Conservation (phyloP, 192 early-diverging fungal genomes). For the Podila horticola region DNA sequence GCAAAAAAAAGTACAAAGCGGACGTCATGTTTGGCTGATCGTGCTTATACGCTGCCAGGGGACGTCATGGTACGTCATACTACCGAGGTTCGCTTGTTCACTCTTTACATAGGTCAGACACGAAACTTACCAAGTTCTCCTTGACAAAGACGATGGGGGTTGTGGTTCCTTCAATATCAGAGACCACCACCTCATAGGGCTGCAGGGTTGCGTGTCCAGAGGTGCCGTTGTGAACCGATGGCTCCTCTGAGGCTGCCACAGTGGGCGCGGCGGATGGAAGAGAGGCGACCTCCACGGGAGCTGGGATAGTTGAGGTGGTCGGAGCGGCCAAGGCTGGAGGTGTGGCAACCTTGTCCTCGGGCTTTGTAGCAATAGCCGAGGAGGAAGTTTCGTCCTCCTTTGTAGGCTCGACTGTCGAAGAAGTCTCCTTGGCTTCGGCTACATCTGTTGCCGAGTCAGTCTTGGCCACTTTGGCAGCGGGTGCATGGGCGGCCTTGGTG, state of each 20-base stretch:
- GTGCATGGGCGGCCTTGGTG: not conserved
- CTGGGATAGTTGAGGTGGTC: constrained; percentile 16
- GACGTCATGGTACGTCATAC: too few relatives aligned
- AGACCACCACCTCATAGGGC: constrained; percentile 68
- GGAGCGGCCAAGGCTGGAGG: constrained; percentile 23
- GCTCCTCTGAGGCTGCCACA: constrained; percentile 24
- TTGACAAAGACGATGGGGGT: constrained; percentile 98
- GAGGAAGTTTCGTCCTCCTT: not conserved
- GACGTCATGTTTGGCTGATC: too few relatives aligned
- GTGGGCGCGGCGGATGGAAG: constrained; percentile 1
- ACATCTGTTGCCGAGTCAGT: constrained; percentile 12
- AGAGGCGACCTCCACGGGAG: constrained; percentile 19
- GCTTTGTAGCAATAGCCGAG: not conserved
- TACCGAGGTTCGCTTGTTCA: too few relatives aligned
- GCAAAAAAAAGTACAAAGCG: not conserved
- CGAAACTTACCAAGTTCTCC: constrained; percentile 71
- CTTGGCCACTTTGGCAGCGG: constrained; percentile 32
- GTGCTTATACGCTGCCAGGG: too few relatives aligned
- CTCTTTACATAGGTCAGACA: too few relatives aligned
- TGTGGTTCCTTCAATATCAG: constrained; percentile 97
- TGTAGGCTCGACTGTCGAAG: not conserved
- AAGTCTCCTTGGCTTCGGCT: constrained; percentile 13
- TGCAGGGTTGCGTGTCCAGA: not conserved
- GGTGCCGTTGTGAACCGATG: constrained; percentile 7
- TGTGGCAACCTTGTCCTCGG: constrained; percentile 3